A percentile compares a stretch with the other conserved stretches of the same genome.
phyloP scores from a whole-genome alignment of 78 protist genomes.

The Dictyostelium brefeldianum region DNA sequence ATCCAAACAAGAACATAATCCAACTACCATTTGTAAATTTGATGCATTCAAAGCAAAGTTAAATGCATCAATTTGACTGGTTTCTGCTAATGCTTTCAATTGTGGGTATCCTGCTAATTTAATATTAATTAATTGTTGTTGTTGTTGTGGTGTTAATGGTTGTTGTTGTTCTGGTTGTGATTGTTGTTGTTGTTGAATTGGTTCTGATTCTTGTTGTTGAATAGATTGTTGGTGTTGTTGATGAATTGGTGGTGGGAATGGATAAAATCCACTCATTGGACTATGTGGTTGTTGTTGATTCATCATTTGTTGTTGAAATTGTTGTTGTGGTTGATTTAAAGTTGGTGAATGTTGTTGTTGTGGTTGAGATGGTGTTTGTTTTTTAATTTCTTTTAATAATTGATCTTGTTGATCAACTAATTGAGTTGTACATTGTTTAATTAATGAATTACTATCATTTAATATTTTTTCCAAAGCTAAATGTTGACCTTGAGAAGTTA shows the following conservation, averaged over 20 bases:
- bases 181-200: conserved; percentile 7
- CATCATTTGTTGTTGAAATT: background rate
- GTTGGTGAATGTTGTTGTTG: background rate
- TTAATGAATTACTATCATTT: background rate
- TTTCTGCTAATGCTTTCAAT: conserved; percentile 36
- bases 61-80: conserved; percentile 22
- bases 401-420: conserved; percentile 12
- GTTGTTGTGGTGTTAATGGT: background rate
- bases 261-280: background rate
- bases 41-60: conserved; percentile 57
- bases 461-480: background rate
- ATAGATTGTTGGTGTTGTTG: background rate
- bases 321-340: conserved; percentile 36
- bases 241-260: background rate
- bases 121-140: background rate
- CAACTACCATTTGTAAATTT: conserved; percentile 57
- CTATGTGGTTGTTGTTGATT: background rate
- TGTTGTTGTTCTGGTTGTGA: background rate
- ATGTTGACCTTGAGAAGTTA: conserved; percentile 32
- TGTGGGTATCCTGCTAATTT: conserved; percentile 40
- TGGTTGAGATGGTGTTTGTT: conserved; percentile 3
- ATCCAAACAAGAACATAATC: conserved; percentile 40
- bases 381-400: conserved; percentile 27
- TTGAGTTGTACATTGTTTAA: background rate
- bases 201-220: background rate